Percentiles rank a stretch among this genome's conserved stretches.
Evolutionary conservation across 2,329 filamentous ascomycete species (phyloP).

Genomic region (Colletotrichum tropicicola): DNA sequence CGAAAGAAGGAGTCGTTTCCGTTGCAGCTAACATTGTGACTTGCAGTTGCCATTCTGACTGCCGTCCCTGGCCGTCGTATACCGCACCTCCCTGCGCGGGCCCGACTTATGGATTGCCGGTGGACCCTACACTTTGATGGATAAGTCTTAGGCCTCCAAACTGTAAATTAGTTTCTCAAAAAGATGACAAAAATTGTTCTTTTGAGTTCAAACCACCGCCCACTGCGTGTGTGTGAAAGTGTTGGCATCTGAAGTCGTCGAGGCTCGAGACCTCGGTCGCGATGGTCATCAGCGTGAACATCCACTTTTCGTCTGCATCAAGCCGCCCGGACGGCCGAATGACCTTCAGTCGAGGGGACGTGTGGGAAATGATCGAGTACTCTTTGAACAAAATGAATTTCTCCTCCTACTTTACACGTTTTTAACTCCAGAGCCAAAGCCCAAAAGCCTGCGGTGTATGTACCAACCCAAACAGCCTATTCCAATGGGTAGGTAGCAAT

Average conservation of each 20-base stretch:
- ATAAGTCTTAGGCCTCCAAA: neutral
- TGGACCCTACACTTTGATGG: neutral
- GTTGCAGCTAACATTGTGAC: too few relatives aligned
- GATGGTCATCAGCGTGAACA: too few relatives aligned
- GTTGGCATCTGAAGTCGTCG: too few relatives aligned
- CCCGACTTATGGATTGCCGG: neutral
- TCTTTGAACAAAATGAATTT: constrained; percentile 30
- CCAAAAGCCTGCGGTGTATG: constrained; percentile 24
- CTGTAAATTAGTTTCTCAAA: neutral
- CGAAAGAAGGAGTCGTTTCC: neutral
- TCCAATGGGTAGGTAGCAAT: constrained; percentile 4
- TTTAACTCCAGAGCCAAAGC: constrained; percentile 31
- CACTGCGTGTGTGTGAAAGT: too few relatives aligned
- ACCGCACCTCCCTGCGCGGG: constrained; percentile 27
- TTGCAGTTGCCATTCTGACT: constrained; percentile 25
- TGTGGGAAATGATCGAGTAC: constrained; percentile 6
- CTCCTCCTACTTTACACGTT: constrained; percentile 30
- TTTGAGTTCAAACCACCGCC: too few relatives aligned
- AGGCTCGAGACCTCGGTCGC: too few relatives aligned
- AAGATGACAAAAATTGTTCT: neutral
- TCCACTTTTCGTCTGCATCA: too few relatives aligned
- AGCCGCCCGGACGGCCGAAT: too few relatives aligned
- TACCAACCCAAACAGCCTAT: constrained; percentile 15
- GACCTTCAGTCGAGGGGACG: constrained; percentile 7
- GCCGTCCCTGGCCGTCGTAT: constrained; percentile 31